Base-by-base conservation (phyloP, 169 alveolate genomes). In the Amoebophrya sp. region DNA sequence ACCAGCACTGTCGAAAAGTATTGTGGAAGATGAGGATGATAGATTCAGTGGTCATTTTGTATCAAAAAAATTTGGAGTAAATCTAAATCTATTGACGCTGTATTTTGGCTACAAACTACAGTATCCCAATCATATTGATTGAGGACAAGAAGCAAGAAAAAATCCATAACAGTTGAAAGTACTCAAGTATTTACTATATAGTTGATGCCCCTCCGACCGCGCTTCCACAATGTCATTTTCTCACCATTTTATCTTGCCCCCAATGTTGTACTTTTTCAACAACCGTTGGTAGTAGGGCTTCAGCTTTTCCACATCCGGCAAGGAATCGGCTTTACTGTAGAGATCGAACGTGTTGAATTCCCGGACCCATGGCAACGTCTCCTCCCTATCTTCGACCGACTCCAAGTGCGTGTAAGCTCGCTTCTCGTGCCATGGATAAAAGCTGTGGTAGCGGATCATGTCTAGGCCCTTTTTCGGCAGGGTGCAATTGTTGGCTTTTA, bases 361-460 rank as follows among this genome's bases (percentile, higher is more conserved):
- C 91, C 65, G 90, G 89, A 93, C 90, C 93, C 93, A 92, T 77
- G 55, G 78, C 92, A 40, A 38, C 47, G 92, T 92, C 90, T 92
- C 93, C 18, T 76, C 93, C 0, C 40, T 33, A 38, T 65, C 90
- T 24, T 91, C 90, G 1, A 65, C 90, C n/a, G 91, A 39, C 41
- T 90, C 93, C 29, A 93, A 91, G 47, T 93, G 93, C 83, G 90
- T 40, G 77, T 93, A 93, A 26, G 94, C 94, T 12, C 94, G 91
- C 90, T 93, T 93, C 91, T 93, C 94, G 36, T 93, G 94, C 94
- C 94, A 93, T 24, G 94, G 94, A 65, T 93, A 93, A 77, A 90
- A 93, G 91, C 93, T 89, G 91, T 93, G 94, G 89, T 89, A 65
- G 29, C 94, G 94, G 94, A 93, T 91, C 90, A 91, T 90, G 92